Conservation (phyloP, 768 basidiomycete genomes). For the Coprinopsis cinerea region DNA sequence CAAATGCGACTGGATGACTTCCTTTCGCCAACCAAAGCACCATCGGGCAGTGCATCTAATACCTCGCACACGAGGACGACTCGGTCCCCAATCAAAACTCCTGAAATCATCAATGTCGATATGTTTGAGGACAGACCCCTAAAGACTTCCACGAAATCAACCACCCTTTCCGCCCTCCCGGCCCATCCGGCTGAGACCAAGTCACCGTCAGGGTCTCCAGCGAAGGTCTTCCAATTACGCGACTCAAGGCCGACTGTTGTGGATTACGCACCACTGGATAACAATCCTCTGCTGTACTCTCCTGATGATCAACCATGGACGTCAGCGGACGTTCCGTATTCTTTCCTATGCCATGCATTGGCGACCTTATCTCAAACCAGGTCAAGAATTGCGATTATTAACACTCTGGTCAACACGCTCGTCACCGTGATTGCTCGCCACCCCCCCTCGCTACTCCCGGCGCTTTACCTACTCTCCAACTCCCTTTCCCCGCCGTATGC, state of each 20-base stretch:
- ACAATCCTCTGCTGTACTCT: conserved; percentile 46
- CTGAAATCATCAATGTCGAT: no score
- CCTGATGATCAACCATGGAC: conserved; percentile 40
- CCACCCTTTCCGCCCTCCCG: no score
- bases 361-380: conserved; percentile 57
- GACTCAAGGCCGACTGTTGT: not conserved
- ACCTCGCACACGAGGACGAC: no score
- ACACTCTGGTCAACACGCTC: conserved; percentile 68
- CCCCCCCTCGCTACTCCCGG: conserved; percentile 63
- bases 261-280: conserved; percentile 29
- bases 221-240: not conserved
- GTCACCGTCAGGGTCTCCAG: not conserved
- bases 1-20: no score
- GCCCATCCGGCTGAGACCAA: no score
- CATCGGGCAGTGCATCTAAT: no score
- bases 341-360: conserved; percentile 64
- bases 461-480: conserved; percentile 80
- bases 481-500: conserved; percentile 71
- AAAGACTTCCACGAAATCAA: no score
- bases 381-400: conserved; percentile 65
- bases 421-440: conserved; percentile 62
- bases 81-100: no score
- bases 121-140: no score
- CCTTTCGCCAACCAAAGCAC: no score
- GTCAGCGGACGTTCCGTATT: conserved; percentile 49